These are phyloP conservation scores for Orbilia ellipsospora DNA, from an alignment of 2,329 filamentous ascomycete genomes.

Conservation along the genomic window DNA sequence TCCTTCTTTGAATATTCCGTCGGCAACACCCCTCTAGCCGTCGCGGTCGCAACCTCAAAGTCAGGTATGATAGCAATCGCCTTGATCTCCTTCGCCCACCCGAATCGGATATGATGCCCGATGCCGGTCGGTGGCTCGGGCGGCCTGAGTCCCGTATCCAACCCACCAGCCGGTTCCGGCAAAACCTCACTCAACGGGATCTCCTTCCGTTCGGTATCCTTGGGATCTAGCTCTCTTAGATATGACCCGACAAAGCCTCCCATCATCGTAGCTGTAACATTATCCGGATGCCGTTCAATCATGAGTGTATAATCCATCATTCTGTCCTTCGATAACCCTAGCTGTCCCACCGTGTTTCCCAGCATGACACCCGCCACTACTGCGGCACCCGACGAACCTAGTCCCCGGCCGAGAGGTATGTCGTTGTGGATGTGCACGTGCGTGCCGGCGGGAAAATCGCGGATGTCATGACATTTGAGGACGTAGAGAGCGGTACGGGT, in stretches of 20 bases:
- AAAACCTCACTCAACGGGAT: conserved; percentile 95
- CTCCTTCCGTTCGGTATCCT: conserved; percentile 88
- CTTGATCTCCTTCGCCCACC: conserved; percentile 94
- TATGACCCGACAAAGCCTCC: conserved; percentile 98
- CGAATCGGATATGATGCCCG: conserved; percentile 95
- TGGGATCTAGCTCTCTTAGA: conserved; percentile 87
- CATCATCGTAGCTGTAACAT: conserved; percentile 92
- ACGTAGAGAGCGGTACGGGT: conserved; percentile 95
- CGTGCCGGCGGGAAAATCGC: conserved; percentile 84
- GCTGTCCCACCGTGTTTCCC: conserved; percentile 84
- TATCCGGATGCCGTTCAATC: conserved; percentile 95
- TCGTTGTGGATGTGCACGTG: conserved; percentile 95
- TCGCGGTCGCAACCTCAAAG: conserved; percentile 94
- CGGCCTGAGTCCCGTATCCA: conserved; percentile 86
- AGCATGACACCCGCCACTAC: conserved; percentile 95
- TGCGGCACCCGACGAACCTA: conserved; percentile 95
- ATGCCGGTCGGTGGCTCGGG: conserved; percentile 92
- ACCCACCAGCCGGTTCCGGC: conserved; percentile 86
- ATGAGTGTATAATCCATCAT: conserved; percentile 97
- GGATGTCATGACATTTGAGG: conserved; percentile 87
- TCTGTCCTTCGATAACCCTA: conserved; percentile 80
- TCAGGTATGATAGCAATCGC: conserved; percentile 95
- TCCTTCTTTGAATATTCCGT: conserved; percentile 72
- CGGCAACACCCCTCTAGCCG: conserved; percentile 86
- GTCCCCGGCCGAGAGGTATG: conserved; percentile 88